These are phyloP conservation scores for Daucus carota DNA, from an alignment of 129 eudicot species.

Conservation along the genomic window DNA sequence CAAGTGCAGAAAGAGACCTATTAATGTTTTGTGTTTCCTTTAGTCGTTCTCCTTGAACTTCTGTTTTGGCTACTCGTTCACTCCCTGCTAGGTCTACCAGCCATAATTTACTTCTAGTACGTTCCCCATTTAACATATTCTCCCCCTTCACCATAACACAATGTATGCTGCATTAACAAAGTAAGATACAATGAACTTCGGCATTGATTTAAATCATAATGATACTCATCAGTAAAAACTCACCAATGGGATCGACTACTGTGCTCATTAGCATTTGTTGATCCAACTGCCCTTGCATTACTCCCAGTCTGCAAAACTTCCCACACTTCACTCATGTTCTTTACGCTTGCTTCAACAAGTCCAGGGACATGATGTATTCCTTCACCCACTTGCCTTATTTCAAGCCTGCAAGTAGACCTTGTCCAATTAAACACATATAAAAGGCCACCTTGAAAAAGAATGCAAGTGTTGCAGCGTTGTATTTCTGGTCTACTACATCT, in stretches of 20 bases:
- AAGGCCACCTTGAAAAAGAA: background rate
- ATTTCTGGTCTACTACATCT: background rate
- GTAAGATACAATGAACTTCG: constrained; percentile 1
- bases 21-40: constrained; percentile 94
- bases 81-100: constrained; percentile 94
- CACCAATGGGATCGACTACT: constrained; percentile 98
- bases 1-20: constrained; percentile 94
- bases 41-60: constrained; percentile 87
- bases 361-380: constrained; percentile 93
- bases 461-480: background rate
- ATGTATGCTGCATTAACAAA: constrained; percentile 65
- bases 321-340: constrained; percentile 85
- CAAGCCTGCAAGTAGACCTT: constrained; percentile 56
- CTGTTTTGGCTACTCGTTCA: constrained; percentile 84
- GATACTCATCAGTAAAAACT: constrained; percentile 8
- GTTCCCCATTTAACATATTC: constrained; percentile 72
- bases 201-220: background rate
- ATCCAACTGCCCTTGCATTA: constrained; percentile 81
- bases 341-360: constrained; percentile 72
- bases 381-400: constrained; percentile 75
- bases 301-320: constrained; percentile 82
- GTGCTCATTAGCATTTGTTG: constrained; percentile 88
- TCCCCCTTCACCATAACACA: constrained; percentile 99
- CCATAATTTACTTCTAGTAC: constrained; percentile 92
- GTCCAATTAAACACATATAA: background rate